Percentiles rank a stretch among this genome's conserved stretches.
These are phyloP conservation scores for Streptanthus diversifolius DNA, from an alignment of 345 rosid species.

Conservation along the genomic window DNA sequence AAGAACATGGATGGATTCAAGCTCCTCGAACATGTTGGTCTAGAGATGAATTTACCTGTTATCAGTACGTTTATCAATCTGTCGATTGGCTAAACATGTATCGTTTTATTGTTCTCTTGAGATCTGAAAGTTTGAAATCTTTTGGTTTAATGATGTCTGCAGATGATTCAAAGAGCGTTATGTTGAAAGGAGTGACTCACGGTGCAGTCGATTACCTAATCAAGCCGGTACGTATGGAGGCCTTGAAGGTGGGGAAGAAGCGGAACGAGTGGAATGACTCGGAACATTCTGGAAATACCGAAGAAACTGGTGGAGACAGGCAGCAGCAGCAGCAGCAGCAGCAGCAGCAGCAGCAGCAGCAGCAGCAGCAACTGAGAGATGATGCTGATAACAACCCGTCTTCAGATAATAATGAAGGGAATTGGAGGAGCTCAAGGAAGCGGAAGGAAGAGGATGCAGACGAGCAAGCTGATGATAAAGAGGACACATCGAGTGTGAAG, in stretches of 20 bases:
- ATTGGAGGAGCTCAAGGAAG: slow-evolving; percentile 48
- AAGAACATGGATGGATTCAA: slow-evolving; percentile 79
- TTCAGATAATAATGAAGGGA: slow-evolving; percentile 56
- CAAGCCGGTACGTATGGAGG: slow-evolving; percentile 71
- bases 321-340: too few relatives aligned
- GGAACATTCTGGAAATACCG: slow-evolving; percentile 58
- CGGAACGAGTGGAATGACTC: slow-evolving; percentile 49
- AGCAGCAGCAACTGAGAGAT: too few relatives aligned
- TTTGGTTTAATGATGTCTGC: slow-evolving; percentile 82
- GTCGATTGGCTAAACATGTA: background rate
- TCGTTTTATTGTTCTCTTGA: background rate
- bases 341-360: too few relatives aligned
- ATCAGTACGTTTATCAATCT: slow-evolving; percentile 48
- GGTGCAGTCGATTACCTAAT: slow-evolving; percentile 81
- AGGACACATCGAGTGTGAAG: slow-evolving; percentile 71
- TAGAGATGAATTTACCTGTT: slow-evolving; percentile 88
- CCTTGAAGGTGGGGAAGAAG: slow-evolving; percentile 61
- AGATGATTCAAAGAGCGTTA: slow-evolving; percentile 63
- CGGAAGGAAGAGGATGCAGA: slow-evolving; percentile 58
- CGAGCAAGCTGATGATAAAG: slow-evolving; percentile 61
- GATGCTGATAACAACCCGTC: slow-evolving; percentile 67
- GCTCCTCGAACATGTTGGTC: slow-evolving; percentile 61
- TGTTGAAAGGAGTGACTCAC: slow-evolving; percentile 73
- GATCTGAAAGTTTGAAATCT: background rate
- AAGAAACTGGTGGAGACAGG: slow-evolving; percentile 46